These are phyloP conservation scores for Stellera chamaejasme DNA, from an alignment of 345 rosid genomes.

Conservation along the genomic window DNA sequence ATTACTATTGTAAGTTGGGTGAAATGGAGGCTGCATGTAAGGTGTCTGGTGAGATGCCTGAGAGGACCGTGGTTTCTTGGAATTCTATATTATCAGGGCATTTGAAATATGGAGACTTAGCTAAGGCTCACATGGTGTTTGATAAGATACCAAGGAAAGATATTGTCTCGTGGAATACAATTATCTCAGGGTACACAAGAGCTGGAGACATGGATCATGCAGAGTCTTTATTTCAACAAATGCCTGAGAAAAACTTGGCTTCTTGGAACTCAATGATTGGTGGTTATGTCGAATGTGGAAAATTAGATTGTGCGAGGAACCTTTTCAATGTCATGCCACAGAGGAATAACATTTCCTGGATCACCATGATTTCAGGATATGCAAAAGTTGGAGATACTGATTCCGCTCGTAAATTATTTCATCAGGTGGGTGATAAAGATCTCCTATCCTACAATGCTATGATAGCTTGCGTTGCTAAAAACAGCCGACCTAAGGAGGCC, in stretches of 20 bases:
- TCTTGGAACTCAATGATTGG: conserved; percentile 71
- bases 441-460: conserved; percentile 44
- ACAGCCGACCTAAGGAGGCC: conserved; percentile 44
- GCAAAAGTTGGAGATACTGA: conserved; percentile 44
- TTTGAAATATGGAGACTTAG: conserved; percentile 35
- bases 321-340: conserved; percentile 49
- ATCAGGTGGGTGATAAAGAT: conserved; percentile 36
- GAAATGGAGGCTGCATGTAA: conserved; percentile 37
- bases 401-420: conserved; percentile 44
- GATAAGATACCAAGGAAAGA: conserved; percentile 47
- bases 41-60: conserved; percentile 41
- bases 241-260: conserved; percentile 49
- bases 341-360: conserved; percentile 46
- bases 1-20: conserved; percentile 49
- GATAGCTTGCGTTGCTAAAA: conserved; percentile 66
- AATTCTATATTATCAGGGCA: conserved; percentile 56
- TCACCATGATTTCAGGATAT: conserved; percentile 60
- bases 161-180: conserved; percentile 57
- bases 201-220: conserved; percentile 38
- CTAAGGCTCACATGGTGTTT: conserved; percentile 40
- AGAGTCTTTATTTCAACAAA: conserved; percentile 34
- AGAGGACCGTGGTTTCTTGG: conserved; percentile 62
- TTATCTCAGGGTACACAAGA: conserved; percentile 49
- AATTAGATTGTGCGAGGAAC: conserved; percentile 34
- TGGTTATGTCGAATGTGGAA: conserved; percentile 39